A percentile compares a stretch with the other conserved stretches of the same genome.
Evolutionary conservation across 768 basidiomycete genomes (phyloP).

Genomic region (Trametes cingulata): DNA sequence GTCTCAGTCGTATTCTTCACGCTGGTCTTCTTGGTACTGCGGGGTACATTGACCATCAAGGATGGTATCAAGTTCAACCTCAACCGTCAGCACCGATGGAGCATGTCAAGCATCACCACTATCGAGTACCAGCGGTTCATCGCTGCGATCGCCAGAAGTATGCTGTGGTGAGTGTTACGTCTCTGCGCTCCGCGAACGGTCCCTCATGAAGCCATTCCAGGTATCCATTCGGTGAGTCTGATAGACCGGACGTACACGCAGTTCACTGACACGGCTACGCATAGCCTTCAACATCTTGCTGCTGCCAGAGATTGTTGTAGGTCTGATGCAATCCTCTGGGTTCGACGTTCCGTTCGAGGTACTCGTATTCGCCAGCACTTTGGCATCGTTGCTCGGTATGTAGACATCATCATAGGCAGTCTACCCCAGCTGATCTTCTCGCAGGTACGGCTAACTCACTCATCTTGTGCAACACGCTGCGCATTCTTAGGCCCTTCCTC

Average conservation of each 20-base stretch:
- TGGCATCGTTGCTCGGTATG: conserved; percentile 58
- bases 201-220: conserved; percentile 33
- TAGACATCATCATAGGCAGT: not conserved
- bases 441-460: conserved; percentile 65
- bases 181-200: not conserved
- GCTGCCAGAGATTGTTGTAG: conserved; percentile 58
- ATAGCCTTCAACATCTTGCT: conserved; percentile 61
- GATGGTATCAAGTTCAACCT: conserved; percentile 53
- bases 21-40: conserved; percentile 60
- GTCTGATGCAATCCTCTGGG: conserved; percentile 50
- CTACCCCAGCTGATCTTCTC: conserved; percentile 2
- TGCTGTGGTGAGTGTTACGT: conserved; percentile 60
- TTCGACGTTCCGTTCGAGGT: conserved; percentile 46
- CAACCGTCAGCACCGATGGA: conserved; percentile 32
- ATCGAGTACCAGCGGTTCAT: conserved; percentile 64
- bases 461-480: conserved; percentile 70
- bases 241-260: not conserved
- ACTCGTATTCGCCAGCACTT: conserved; percentile 51
- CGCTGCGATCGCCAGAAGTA: conserved; percentile 58
- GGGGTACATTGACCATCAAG: conserved; percentile 53
- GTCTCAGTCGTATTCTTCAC: conserved; percentile 59
- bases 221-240: conserved; percentile 57
- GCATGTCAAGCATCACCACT: conserved; percentile 21
- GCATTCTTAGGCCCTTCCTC: conserved; percentile 57
- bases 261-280: not conserved